Conservation (phyloP, 768 basidiomycete species). For the Rhizopogon sp. region DNA sequence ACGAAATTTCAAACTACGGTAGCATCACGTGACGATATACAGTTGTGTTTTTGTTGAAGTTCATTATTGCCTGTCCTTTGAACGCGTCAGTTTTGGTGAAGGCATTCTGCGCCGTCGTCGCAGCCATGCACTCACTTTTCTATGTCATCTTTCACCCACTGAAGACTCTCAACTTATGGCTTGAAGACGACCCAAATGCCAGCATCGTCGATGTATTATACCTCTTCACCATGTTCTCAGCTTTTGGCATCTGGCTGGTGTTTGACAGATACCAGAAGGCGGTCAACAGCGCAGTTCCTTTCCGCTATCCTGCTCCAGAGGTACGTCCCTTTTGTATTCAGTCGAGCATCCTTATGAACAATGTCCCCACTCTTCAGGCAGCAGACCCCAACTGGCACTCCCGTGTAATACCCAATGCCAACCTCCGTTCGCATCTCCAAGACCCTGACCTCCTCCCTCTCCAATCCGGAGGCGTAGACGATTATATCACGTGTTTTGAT, state of each 20-base stretch:
- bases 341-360: neutral
- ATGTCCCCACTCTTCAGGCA: slow-evolving; percentile 32
- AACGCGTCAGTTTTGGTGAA: neutral
- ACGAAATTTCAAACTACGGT: neutral
- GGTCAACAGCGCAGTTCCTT: slow-evolving; percentile 69
- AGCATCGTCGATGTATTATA: slow-evolving; percentile 59
- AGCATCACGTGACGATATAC: neutral
- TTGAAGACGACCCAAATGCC: slow-evolving; percentile 43
- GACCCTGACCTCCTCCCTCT: slow-evolving; percentile 51
- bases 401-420: slow-evolving; percentile 49
- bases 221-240: slow-evolving; percentile 65
- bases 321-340: slow-evolving; percentile 33
- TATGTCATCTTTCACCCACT: slow-evolving; percentile 45
- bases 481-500: slow-evolving; percentile 89
- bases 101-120: neutral
- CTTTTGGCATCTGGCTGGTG: slow-evolving; percentile 76
- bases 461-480: slow-evolving; percentile 38
- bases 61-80: neutral
- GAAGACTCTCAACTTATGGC: slow-evolving; percentile 42
- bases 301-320: slow-evolving; percentile 51
- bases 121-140: slow-evolving; percentile 26
- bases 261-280: slow-evolving; percentile 69
- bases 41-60: neutral
- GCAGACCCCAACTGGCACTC: slow-evolving; percentile 57
- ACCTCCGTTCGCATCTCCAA: slow-evolving; percentile 60